Conservation (phyloP, 495 filamentous ascomycete genomes). For the Talaromyces nanjingensis region DNA sequence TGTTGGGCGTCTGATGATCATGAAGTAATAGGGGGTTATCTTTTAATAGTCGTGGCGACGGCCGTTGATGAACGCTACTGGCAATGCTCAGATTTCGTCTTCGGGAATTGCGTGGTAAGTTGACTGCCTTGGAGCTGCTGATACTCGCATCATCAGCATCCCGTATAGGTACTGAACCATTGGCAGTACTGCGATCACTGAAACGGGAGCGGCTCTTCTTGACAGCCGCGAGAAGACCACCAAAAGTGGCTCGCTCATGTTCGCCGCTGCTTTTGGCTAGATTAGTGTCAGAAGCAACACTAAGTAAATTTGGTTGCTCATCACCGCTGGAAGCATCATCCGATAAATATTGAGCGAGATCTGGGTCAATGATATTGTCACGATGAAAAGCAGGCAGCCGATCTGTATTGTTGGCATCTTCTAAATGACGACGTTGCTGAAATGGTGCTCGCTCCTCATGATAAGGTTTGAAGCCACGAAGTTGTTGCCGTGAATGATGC, state of each 20-base stretch:
- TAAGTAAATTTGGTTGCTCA: constrained; percentile 81
- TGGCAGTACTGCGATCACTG: constrained; percentile 61
- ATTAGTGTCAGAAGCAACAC: constrained; percentile 53
- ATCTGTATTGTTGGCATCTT: constrained; percentile 57
- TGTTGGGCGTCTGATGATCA: constrained; percentile 18
- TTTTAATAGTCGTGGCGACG: constrained; percentile 55
- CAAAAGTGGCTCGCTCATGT: constrained; percentile 44
- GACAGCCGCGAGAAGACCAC: constrained; percentile 53
- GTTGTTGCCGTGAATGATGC: constrained; percentile 80
- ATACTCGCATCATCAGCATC: constrained; percentile 54
- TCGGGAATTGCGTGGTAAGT: constrained; percentile 47
- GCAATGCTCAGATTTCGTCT: constrained; percentile 71
- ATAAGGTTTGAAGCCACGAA: constrained; percentile 50
- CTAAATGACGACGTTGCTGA: constrained; percentile 53
- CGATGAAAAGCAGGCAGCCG: constrained; percentile 86
- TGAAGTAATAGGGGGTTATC: constrained; percentile 29
- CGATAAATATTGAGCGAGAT: constrained; percentile 90
- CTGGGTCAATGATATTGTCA: constrained; percentile 97
- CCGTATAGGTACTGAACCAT: constrained; percentile 53
- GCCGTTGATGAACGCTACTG: constrained; percentile 59
- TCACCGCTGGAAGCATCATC: constrained; percentile 90
- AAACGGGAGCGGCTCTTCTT: constrained; percentile 66
- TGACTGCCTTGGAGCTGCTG: constrained; percentile 50
- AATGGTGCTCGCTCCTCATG: constrained; percentile 84
- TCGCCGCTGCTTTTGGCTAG: constrained; percentile 45